phyloP scores from a whole-genome alignment of 2,329 filamentous ascomycete species.

The Clarireedia homoeocarpa region DNA sequence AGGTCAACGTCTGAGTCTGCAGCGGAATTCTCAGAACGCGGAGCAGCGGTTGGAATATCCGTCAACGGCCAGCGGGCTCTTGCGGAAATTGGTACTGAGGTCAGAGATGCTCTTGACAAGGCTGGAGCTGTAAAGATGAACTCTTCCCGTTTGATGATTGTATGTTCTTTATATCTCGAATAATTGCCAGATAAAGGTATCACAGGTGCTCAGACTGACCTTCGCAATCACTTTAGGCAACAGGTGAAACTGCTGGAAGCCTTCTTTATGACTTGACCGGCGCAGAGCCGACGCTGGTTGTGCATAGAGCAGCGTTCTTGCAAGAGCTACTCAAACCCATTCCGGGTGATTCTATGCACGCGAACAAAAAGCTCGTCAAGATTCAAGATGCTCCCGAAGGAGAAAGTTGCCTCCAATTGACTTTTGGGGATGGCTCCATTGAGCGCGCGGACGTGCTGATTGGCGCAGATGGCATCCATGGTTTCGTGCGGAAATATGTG shows the following conservation, averaged over 20 bases:
- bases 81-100: background rate
- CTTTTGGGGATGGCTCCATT: background rate
- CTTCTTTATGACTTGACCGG: background rate
- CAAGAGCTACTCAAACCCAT: background rate
- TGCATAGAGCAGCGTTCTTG: background rate
- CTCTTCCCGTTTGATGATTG: background rate
- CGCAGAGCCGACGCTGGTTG: background rate
- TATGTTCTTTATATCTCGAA: background rate
- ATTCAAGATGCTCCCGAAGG: background rate
- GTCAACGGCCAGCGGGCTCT: background rate
- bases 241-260: background rate
- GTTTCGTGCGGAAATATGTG: background rate
- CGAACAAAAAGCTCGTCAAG: background rate
- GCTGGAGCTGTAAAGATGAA: background rate
- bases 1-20: background rate
- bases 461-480: background rate
- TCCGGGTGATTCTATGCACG: background rate
- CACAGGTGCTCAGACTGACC: background rate
- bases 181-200: background rate
- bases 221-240: background rate
- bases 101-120: background rate
- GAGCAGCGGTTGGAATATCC: background rate
- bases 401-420: background rate
- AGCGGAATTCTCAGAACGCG: background rate
- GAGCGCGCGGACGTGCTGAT: background rate